Base-by-base conservation (phyloP, 345 rosid genomes). In the Boechera stricta region DNA sequence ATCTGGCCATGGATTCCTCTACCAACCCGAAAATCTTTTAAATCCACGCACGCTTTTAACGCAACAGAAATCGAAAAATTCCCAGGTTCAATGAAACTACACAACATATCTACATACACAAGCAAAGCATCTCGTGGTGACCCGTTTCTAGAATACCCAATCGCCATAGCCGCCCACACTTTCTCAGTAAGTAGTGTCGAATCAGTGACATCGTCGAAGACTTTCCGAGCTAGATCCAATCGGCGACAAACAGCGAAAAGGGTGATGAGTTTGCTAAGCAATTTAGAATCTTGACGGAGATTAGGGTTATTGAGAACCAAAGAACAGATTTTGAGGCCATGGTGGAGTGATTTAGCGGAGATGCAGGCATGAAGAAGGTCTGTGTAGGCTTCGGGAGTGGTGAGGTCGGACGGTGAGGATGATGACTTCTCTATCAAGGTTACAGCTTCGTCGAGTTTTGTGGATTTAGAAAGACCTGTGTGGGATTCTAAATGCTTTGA, bases 91-190 rank as follows among this genome's bases (percentile, higher is more conserved):
- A 79, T 53, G 72, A 42, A 76, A n/a, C 61, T 69, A 67, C 41
- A 67, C 76, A 84, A 21, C 86, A 86, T 84, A 10, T 74, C 66
- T 0, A 73, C 41, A 45, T 84, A 84, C 44, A 83, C 69, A 52
- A 59, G 7, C 55, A 86, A 39, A 71, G 89, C 85, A 5, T 82
- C 85, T 31, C 60, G 41, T 7, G 83, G 79, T 24, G 26, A 65
- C 13, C 80, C 75, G 51, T 84, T 84, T 68, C 79, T 76, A 6
- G 84, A 80, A 61, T 69, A 82, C 33, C 84, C 89, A 74, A 84
- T 84, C n/a, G 84, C 85, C 87, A 86, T 77, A 33, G 89, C 87
- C 21, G 80, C 80, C 85, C 84, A 86, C 0, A 86, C 71, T 41
- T 85, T 75, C 60, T 86, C 89, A 4, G 73, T 21, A 7, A 65